Conservation (phyloP, 2,329 filamentous ascomycete genomes). For the Neopestalotiopsis sp. region DNA sequence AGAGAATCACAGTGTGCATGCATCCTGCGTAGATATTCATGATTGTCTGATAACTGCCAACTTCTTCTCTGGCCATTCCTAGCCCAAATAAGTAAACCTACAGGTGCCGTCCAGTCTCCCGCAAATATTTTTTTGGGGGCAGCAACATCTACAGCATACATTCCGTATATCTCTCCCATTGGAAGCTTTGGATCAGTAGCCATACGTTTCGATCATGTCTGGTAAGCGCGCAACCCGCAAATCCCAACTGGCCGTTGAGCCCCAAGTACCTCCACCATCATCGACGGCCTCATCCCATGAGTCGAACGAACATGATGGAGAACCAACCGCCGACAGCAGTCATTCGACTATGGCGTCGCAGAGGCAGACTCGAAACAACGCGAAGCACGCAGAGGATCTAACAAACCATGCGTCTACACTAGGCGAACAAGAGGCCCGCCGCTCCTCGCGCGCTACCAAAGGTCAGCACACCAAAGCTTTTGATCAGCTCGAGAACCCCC, state of each 20-base stretch:
- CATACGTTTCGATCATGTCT: slow-evolving; percentile 33
- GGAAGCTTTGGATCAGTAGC: slow-evolving; percentile 1
- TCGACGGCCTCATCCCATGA: slow-evolving; percentile 19
- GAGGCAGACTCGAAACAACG: background rate
- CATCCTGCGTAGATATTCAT: slow-evolving; percentile 38
- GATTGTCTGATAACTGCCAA: slow-evolving; percentile 35
- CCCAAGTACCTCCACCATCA: slow-evolving; percentile 7
- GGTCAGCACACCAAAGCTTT: slow-evolving; percentile 92
- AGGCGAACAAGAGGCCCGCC: slow-evolving; percentile 77
- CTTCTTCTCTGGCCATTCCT: slow-evolving; percentile 10
- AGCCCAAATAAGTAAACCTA: slow-evolving; percentile 12
- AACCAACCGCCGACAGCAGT: slow-evolving; percentile 7
- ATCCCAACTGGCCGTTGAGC: slow-evolving; percentile 22
- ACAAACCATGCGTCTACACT: slow-evolving; percentile 25
- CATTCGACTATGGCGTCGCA: slow-evolving; percentile 4
- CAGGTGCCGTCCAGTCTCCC: slow-evolving; percentile 1
- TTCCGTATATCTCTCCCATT: background rate
- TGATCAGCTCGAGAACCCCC: slow-evolving; percentile 71
- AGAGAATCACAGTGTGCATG: slow-evolving; percentile 33
- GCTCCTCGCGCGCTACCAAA: slow-evolving; percentile 95
- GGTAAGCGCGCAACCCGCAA: slow-evolving; percentile 37
- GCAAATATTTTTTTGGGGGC: slow-evolving; percentile 22
- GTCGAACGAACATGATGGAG: slow-evolving; percentile 19
- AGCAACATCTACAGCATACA: slow-evolving; percentile 16
- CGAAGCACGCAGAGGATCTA: slow-evolving; percentile 28